Conservation (phyloP, 306 rosid species). For the Sicyos edulis region DNA sequence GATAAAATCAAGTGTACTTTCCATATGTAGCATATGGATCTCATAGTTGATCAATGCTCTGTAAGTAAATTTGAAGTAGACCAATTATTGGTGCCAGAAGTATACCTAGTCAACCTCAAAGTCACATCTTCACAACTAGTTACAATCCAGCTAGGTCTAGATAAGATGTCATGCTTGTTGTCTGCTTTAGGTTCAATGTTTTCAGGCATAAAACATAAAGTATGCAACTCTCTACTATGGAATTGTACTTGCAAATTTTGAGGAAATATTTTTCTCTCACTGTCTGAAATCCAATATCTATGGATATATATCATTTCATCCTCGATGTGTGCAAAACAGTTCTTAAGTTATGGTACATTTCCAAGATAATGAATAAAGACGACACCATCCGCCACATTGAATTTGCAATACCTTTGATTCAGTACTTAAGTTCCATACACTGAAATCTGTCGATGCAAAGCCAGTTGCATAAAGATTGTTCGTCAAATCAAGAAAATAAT, state of each 20-base stretch:
- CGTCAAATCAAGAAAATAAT: constrained; percentile 32
- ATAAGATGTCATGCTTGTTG: constrained; percentile 26
- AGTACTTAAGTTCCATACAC: constrained; percentile 66
- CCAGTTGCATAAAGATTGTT: constrained; percentile 65
- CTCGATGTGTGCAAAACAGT: constrained; percentile 90
- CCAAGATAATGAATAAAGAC: constrained; percentile 86
- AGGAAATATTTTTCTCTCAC: constrained; percentile 51
- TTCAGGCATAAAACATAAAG: constrained; percentile 60
- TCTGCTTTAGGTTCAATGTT: constrained; percentile 33
- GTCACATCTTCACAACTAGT: constrained; percentile 98
- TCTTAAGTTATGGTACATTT: constrained; percentile 65
- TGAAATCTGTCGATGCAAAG: constrained; percentile 78
- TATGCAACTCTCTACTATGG: constrained; percentile 95
- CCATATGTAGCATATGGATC: constrained; percentile 72
- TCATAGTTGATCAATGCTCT: constrained; percentile 93
- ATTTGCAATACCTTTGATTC: constrained; percentile 78
- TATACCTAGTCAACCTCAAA: constrained; percentile 82
- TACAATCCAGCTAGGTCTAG: constrained; percentile 66
- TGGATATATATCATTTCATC: constrained; percentile 75
- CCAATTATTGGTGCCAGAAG: constrained; percentile 58
- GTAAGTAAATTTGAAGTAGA: constrained; percentile 78
- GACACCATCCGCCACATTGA: constrained; percentile 96
- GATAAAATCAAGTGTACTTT: constrained; percentile 48
- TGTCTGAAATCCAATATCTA: constrained; percentile 46
- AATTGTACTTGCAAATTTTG: constrained; percentile 73